Evolutionary conservation across 495 filamentous ascomycete species (phyloP), one percentile per base, ranked within the genome.

Genomic region (Penicillium robsamsonii): DNA sequence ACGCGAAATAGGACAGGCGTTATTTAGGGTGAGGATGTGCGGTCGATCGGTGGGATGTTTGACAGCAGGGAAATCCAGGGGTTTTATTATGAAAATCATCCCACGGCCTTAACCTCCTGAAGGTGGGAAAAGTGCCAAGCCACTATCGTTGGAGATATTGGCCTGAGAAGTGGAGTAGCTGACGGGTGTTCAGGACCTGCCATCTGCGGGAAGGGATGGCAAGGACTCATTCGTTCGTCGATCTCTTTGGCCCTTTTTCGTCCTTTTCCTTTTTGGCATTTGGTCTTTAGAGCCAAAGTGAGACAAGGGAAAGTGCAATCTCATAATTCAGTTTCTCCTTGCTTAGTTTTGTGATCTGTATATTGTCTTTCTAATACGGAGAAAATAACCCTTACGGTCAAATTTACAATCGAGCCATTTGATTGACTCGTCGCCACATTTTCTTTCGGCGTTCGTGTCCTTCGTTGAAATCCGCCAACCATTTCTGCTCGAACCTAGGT

Each of bases 401-500:
- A 10, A 31, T 45, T 30, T 48, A 63, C 56, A 57, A 45, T 54
- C 64, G 56, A 13, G 64, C 73, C 22, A 64, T 22, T n/a, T 20
- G 57, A 65, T 79, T 78, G 4, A 68, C 35, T 27, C 66, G 60
- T 51, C 62, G 53, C 80, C 80, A 83, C 80, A 81, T 81, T 35
- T 55, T 55, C 60, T 78, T 83, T 29, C 80, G 57, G 45, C 71
- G 58, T 42, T 79, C 64, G 61, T 81, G 79, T 0, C 78, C 79
- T 1, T 66, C 75, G 60, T 74, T 56, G 56, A 82, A 83, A n/a
- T 71, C 66, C 38, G 75, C 65, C 15, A 76, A 55, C 81, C 81
- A 84, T 37, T 72, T 67, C 58, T 68, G 61, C 6, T 76, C 66
- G 50, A 81, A 84, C 22, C 47, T 53, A 1, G 81, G 81, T 25